A percentile compares a stretch with the other conserved stretches of the same genome.
phyloP scores from a whole-genome alignment of 345 rosid genomes.

The Corchorus capsularis region DNA sequence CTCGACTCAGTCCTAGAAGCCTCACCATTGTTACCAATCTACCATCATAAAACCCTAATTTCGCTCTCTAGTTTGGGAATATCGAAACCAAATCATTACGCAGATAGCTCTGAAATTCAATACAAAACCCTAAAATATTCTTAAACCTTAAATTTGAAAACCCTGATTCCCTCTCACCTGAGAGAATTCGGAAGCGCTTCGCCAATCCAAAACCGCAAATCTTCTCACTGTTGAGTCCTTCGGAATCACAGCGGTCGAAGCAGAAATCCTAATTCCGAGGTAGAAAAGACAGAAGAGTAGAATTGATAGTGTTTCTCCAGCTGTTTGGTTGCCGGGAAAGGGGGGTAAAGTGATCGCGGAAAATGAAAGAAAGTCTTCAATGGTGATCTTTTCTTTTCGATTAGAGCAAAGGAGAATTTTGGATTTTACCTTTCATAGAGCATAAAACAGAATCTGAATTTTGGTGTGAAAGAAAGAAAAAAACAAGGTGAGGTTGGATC shows the following conservation, averaged over 20 bases:
- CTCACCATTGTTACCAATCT: conserved; percentile 71
- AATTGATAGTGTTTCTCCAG: background rate
- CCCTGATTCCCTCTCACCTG: conserved; percentile 14
- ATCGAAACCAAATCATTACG: conserved; percentile 15
- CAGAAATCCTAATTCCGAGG: conserved; percentile 1
- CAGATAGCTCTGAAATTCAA: background rate
- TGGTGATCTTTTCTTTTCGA: background rate
- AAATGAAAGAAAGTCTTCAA: background rate
- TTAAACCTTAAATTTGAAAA: background rate
- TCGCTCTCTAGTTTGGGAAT: conserved; percentile 68
- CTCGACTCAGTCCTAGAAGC: conserved; percentile 75
- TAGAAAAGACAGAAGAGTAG: background rate
- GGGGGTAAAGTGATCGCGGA: background rate
- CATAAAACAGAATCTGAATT: background rate
- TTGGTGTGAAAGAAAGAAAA: background rate
- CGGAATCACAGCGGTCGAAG: conserved; percentile 1
- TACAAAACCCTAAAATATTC: conserved; percentile 10
- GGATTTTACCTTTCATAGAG: background rate
- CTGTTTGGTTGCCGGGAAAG: background rate
- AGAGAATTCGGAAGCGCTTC: conserved; percentile 1
- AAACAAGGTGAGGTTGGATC: background rate
- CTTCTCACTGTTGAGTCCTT: background rate
- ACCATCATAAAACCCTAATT: conserved; percentile 66
- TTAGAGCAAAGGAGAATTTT: background rate
- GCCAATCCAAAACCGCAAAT: conserved; percentile 1